Base-by-base conservation (phyloP, 2,329 filamentous ascomycete species). In the Calonectria multiphialidica region DNA sequence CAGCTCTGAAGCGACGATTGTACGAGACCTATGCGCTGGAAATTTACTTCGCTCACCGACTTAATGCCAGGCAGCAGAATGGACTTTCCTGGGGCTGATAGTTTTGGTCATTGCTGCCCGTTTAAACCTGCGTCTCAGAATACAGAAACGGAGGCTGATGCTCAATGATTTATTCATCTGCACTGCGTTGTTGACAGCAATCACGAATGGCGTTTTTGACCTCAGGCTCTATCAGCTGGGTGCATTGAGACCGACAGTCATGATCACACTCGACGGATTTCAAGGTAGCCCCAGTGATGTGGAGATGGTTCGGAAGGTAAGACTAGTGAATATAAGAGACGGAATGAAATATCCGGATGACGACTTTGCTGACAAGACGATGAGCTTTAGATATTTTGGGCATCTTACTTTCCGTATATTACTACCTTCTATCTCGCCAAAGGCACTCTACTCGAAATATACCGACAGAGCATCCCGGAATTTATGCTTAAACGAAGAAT, bases 351-450 rank as follows among this genome's bases (percentile, higher is more conserved):
- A 5, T 12, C 21, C 18, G 6, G n/a, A 6, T 44, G 10, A 44
- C 3, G 4, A 16, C 15, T 2, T 72, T 72, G 35, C 21, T 44
- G 8, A 4, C 9, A 7, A n/a, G 5, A 28, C n/a, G 66, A 5
- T 59, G 35, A 5, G 1, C 6, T 2, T 0, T 6, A 76, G 74
- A 0, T 76, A 10, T 40, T 68, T 5, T 76, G 74, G 74, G 35
- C 71, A 8, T 59, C 47, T 16, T 37, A 44, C n/a, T 25, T 76
- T 12, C 74, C 74, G 0, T 76, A 76, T 21, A 28, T 67, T 1
- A 55, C 62, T 9, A 47, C 74, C 2, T 74, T 74, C 7, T 76
- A 76, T 10, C 40, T 73, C 4, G 70, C 72, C 28, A 76, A 76
- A 30, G 69, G 74, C 4, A 69, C 74, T 7, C 5, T 76, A 1